Conservation (phyloP, 139 green algal genomes). For the Tetraselmis striata region DNA sequence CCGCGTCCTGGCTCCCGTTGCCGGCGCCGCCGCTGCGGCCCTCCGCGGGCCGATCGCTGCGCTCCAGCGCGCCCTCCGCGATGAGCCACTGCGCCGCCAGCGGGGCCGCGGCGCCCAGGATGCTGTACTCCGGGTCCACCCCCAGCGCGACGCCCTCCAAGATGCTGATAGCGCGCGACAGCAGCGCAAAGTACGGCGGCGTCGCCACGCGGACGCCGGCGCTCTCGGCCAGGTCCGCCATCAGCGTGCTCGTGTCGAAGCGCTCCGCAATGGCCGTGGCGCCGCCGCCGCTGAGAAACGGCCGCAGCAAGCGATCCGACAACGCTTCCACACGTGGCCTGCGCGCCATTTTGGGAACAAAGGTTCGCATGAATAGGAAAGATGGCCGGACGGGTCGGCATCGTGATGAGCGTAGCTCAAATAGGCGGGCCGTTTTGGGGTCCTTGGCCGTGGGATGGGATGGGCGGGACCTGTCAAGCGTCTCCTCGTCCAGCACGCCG, state of each 20-base stretch:
- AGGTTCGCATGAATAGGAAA: no score
- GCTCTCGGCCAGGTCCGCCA: not conserved
- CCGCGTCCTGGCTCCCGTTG: not conserved
- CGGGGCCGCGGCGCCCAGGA: constrained; percentile 7
- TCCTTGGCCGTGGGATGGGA: no score
- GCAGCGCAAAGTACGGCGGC: constrained; percentile 13
- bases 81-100: constrained; percentile 1
- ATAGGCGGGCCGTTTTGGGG: no score
- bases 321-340: not conserved
- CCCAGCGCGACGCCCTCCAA: constrained; percentile 10
- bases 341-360: not conserved
- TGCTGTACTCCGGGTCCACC: constrained; percentile 9
- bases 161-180: not conserved
- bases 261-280: not conserved
- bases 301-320: constrained; percentile 6
- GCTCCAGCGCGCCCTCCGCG: no score
- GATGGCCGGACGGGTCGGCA: no score
- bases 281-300: constrained; percentile 6
- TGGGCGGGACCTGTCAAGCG: not conserved
- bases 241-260: not conserved
- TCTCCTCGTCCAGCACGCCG: constrained; percentile 5
- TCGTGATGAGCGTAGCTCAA: no score
- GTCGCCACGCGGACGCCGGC: not conserved
- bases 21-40: not conserved
- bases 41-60: no score